phyloP scores from a whole-genome alignment of 768 basidiomycete species.

The Termitomyces heimii region DNA sequence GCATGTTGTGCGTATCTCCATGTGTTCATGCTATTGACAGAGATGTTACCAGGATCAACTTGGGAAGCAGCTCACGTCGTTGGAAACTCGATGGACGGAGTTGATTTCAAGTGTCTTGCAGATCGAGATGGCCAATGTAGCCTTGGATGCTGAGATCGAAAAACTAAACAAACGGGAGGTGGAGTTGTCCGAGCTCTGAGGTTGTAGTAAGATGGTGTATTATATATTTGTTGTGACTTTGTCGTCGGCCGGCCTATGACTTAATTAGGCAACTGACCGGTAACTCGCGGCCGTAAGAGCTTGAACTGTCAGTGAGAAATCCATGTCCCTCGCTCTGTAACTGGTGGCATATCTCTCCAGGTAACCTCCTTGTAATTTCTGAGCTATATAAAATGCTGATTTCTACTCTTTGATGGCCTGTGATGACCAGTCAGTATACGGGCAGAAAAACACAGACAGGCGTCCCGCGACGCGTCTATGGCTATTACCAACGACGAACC shows the following conservation, averaged over 20 bases:
- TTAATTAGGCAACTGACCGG: constrained; percentile 10
- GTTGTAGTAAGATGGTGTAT: background rate
- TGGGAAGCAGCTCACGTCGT: constrained; percentile 70
- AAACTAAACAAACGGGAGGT: constrained; percentile 52
- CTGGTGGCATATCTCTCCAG: constrained; percentile 34
- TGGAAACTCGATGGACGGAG: constrained; percentile 92
- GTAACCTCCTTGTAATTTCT: constrained; percentile 14
- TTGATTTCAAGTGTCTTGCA: constrained; percentile 87
- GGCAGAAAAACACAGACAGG: constrained; percentile 33
- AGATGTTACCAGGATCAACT: constrained; percentile 51
- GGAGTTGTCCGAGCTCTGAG: constrained; percentile 46
- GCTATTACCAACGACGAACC: constrained; percentile 53
- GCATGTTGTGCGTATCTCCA: constrained; percentile 28
- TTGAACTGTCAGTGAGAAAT: constrained; percentile 13
- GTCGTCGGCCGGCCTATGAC: constrained; percentile 11
- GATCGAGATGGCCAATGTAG: constrained; percentile 92
- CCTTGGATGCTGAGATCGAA: constrained; percentile 77
- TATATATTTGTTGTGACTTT: background rate
- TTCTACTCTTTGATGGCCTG: background rate
- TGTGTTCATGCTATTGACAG: background rate
- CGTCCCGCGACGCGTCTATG: constrained; percentile 81
- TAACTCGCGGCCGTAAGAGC: constrained; percentile 10
- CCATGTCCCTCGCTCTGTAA: constrained; percentile 17
- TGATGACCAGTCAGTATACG: constrained; percentile 16
- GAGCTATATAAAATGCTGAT: background rate